Percentiles rank a stretch among this genome's conserved stretches.
These are phyloP conservation scores for Vicia villosa DNA, from an alignment of 306 rosid genomes.

Conservation along the genomic window DNA sequence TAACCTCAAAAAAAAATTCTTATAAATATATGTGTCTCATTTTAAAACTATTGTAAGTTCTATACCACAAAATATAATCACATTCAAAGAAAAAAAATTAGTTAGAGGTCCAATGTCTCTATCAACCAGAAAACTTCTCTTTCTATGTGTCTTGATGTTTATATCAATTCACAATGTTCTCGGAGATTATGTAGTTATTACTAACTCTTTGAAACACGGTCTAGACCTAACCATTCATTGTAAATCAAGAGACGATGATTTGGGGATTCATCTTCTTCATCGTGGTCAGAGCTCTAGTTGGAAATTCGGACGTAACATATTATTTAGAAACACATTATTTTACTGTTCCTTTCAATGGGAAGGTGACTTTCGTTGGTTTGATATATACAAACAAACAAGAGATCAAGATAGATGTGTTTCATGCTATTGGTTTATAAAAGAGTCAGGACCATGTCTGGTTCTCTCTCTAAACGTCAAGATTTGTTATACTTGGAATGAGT, in stretches of 20 bases:
- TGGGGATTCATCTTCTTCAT: neutral
- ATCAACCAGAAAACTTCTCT: neutral
- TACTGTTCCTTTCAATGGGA: neutral
- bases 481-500: neutral
- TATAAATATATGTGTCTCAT: neutral
- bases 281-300: neutral
- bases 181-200: neutral
- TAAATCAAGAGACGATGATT: slow-evolving; percentile 3
- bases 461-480: neutral
- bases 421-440: neutral
- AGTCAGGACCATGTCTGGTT: neutral
- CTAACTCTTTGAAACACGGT: neutral
- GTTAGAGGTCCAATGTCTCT: neutral
- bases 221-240: neutral
- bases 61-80: neutral
- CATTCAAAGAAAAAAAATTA: neutral
- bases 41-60: neutral
- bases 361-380: neutral
- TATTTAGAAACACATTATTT: neutral
- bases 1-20: too few species aligned
- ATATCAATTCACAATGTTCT: neutral
- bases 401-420: neutral
- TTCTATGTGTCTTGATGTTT: neutral
- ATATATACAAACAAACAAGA: neutral
- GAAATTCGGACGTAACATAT: neutral